Conservation (phyloP, 305 asterid species). For the Fraxinus sp. region DNA sequence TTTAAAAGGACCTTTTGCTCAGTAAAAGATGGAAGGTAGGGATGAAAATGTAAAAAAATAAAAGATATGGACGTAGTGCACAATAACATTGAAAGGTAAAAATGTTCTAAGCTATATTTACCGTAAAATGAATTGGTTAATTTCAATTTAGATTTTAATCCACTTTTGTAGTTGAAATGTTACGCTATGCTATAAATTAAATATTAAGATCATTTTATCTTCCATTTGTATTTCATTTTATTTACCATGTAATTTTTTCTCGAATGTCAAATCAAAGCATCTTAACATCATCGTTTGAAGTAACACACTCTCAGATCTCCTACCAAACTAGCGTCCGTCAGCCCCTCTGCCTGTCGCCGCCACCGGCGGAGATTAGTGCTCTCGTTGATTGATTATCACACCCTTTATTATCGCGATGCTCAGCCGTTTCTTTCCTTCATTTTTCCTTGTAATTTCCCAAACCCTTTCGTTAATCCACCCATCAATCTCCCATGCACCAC, state of each 20-base stretch:
- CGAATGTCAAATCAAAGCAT: not conserved
- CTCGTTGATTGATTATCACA: not conserved
- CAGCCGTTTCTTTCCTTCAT: not conserved
- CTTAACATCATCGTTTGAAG: not conserved
- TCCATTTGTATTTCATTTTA: too few species aligned
- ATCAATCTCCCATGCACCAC: conserved; percentile 37
- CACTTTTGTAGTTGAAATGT: too few species aligned
- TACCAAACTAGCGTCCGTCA: not conserved
- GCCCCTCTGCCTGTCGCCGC: not conserved
- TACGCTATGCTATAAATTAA: too few species aligned
- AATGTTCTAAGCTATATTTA: too few species aligned
- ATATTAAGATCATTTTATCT: too few species aligned
- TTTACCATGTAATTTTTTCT: not conserved
- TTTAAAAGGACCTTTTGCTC: too few species aligned
- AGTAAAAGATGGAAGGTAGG: too few species aligned
- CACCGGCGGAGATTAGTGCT: not conserved
- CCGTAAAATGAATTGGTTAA: too few species aligned
- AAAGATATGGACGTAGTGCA: too few species aligned
- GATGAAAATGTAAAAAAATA: too few species aligned
- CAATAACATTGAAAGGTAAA: too few species aligned
- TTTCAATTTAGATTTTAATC: too few species aligned
- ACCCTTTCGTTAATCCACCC: conserved; percentile 32
- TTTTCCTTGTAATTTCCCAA: conserved; percentile 27
- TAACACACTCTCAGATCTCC: not conserved
- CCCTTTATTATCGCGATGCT: not conserved